phyloP scores from a whole-genome alignment of 1,284 basidiomycete species.

The Schizophyllum commune region DNA sequence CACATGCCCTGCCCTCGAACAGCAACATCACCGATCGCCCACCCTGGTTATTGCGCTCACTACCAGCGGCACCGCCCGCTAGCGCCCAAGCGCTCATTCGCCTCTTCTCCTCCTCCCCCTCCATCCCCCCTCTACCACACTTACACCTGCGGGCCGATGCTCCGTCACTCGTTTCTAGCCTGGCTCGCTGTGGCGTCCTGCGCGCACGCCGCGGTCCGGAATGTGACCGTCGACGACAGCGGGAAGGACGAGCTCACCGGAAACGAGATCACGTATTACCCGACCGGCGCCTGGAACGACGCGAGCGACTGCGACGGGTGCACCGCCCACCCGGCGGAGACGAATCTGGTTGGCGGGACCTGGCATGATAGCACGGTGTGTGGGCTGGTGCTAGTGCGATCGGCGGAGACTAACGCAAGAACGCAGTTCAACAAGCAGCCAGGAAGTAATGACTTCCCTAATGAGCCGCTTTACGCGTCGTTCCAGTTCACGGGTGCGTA shows the following conservation, averaged over 20 bases:
- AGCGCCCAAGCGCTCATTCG: neutral
- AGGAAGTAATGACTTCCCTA: conserved; percentile 10
- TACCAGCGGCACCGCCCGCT: too few relatives aligned
- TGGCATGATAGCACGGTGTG: conserved; percentile 11
- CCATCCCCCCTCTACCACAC: neutral
- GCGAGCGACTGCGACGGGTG: conserved; percentile 17
- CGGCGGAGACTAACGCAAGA: neutral
- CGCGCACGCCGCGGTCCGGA: conserved; percentile 21
- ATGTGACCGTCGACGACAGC: conserved; percentile 36
- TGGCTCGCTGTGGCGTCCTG: conserved; percentile 6
- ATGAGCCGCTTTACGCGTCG: conserved; percentile 13
- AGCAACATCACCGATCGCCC: too few relatives aligned
- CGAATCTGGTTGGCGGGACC: conserved; percentile 8
- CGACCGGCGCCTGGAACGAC: conserved; percentile 21
- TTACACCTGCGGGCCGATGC: conserved; percentile 12
- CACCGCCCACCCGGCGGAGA: conserved; percentile 16
- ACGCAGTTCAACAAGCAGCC: conserved; percentile 13
- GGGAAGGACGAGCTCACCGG: conserved; percentile 28
- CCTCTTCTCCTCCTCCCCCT: neutral
- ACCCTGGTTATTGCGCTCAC: too few relatives aligned
- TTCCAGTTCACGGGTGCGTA: conserved; percentile 13
- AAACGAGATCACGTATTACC: conserved; percentile 18
- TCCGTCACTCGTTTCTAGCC: conserved; percentile 5
- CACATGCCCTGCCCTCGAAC: too few relatives aligned
- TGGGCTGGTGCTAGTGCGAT: neutral